Percentiles rank a stretch among this genome's conserved stretches.
Conservation (phyloP, 78 protist species). For the Monosiga brevicollis region DNA sequence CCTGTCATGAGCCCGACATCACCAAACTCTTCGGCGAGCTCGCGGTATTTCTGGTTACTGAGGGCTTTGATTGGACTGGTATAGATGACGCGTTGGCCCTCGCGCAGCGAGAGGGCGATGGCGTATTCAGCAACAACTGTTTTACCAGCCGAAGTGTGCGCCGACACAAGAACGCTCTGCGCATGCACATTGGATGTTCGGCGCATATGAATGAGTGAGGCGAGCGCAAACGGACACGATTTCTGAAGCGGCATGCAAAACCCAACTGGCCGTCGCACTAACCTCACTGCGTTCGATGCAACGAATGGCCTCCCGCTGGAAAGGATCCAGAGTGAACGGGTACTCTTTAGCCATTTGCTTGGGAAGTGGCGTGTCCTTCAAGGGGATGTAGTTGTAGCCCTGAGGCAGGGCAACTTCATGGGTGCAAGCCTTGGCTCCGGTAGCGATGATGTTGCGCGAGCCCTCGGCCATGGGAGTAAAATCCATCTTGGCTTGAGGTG, state of each 20-base stretch:
- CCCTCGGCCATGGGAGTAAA: too few species aligned
- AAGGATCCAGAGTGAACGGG: constrained; percentile 87
- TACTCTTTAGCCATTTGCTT: constrained; percentile 10
- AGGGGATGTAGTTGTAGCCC: not conserved
- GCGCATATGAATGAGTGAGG: not conserved
- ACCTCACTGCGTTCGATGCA: constrained; percentile 60
- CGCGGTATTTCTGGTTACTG: constrained; percentile 78
- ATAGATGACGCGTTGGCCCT: constrained; percentile 67
- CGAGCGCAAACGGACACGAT: not conserved
- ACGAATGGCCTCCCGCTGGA: constrained; percentile 77
- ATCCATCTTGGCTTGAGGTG: too few species aligned
- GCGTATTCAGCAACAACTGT: constrained; percentile 94
- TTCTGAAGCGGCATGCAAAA: not conserved
- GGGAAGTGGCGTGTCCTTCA: not conserved
- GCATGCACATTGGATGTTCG: not conserved
- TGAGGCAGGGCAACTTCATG: not conserved
- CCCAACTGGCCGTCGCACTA: not conserved
- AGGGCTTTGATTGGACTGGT: constrained; percentile 96
- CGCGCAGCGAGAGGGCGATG: constrained; percentile 63
- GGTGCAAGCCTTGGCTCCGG: too few species aligned
- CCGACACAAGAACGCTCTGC: constrained; percentile 79
- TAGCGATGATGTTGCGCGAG: too few species aligned
- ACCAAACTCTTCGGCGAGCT: constrained; percentile 31
- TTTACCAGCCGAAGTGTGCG: constrained; percentile 98
- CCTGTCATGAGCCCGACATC: constrained; percentile 81